Evolutionary conservation across 805 yeast genomes (phyloP).

Genomic region (Barnettozyma salicaria): DNA sequence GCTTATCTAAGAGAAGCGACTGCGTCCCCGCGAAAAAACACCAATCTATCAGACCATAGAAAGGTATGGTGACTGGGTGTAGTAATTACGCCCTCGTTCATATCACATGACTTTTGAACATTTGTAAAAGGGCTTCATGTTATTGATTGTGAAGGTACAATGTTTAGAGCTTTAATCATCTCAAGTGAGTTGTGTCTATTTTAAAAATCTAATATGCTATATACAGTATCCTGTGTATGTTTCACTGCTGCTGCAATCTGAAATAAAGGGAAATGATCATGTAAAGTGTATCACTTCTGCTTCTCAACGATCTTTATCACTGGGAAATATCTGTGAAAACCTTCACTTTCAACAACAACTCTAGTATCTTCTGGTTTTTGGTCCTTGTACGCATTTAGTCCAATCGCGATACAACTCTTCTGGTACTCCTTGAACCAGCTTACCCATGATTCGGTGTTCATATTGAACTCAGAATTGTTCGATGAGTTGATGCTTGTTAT

Average conservation of each 20-base stretch:
- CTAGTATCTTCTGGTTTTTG: constrained; percentile 8
- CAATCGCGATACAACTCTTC: constrained; percentile 29
- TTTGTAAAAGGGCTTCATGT: too few species aligned
- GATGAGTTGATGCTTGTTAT: neutral
- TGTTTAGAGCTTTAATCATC: neutral
- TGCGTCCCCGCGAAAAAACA: constrained; percentile 1
- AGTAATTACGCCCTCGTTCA: too few species aligned
- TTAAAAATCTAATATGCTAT: neutral
- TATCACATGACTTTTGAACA: too few species aligned
- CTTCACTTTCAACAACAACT: constrained; percentile 27
- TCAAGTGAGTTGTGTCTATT: neutral
- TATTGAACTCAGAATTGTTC: constrained; percentile 11
- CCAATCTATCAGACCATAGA: neutral
- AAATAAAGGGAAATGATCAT: neutral
- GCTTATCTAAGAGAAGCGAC: neutral
- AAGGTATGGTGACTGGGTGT: constrained; percentile 8
- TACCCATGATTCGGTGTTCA: constrained; percentile 27
- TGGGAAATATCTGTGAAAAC: constrained; percentile 45
- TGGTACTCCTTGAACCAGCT: constrained; percentile 27
- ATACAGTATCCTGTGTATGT: too few species aligned
- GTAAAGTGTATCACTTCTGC: constrained; percentile 2
- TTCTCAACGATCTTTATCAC: constrained; percentile 23
- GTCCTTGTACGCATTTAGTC: constrained; percentile 11
- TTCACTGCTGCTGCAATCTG: too few species aligned
- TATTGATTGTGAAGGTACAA: too few species aligned